A percentile compares a stretch with the other conserved stretches of the same genome.
These are phyloP conservation scores for Rubia balearica DNA, from an alignment of 305 asterid genomes.

Conservation along the genomic window DNA sequence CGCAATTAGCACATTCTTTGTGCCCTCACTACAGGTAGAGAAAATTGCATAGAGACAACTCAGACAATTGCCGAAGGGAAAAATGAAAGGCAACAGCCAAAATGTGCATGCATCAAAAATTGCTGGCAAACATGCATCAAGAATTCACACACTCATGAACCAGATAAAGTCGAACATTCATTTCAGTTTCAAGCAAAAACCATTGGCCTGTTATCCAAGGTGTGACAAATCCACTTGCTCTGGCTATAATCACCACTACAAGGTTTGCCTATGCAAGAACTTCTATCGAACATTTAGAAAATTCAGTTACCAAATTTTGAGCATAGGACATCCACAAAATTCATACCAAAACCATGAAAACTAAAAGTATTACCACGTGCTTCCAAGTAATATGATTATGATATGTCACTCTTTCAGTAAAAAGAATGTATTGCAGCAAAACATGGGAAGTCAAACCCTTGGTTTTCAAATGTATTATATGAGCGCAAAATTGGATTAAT, in stretches of 20 bases:
- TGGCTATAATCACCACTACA: background rate
- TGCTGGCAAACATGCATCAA: too few relatives aligned
- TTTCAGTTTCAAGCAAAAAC: background rate
- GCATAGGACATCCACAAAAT: background rate
- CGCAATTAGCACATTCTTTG: constrained; percentile 72
- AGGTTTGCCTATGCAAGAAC: background rate
- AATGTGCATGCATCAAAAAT: background rate
- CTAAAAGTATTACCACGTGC: background rate
- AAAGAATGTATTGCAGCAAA: background rate
- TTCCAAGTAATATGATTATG: background rate
- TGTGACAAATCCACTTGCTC: background rate
- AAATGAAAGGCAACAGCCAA: constrained; percentile 1
- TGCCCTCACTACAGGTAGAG: constrained; percentile 63
- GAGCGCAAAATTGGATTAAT: background rate
- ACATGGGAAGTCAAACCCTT: background rate
- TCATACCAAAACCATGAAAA: background rate
- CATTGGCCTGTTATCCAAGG: background rate
- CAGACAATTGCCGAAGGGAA: background rate
- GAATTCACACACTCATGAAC: background rate
- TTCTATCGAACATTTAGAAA: background rate
- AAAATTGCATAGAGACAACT: constrained; percentile 18
- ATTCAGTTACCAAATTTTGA: background rate
- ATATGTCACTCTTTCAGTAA: background rate
- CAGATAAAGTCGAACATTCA: background rate
- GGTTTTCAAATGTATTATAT: background rate